phyloP scores from a whole-genome alignment of 305 asterid species.

The Fraxinus floribunda region DNA sequence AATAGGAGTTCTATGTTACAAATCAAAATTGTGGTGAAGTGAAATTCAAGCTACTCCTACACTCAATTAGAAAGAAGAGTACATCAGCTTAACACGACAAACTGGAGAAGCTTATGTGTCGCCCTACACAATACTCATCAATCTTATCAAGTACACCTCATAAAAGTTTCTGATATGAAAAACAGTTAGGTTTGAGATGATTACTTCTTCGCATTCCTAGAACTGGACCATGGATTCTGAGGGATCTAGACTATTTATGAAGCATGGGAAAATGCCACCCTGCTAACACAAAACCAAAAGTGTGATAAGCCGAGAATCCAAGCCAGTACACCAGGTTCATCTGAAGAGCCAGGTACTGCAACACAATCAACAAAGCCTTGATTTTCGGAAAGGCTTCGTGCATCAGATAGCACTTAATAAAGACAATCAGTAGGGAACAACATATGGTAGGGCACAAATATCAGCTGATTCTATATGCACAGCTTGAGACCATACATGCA shows the following conservation, averaged over 20 bases:
- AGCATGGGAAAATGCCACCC: not conserved
- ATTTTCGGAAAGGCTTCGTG: not conserved
- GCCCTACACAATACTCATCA: conserved; percentile 7
- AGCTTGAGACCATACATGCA: conserved; percentile 62
- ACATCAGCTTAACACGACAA: conserved; percentile 15
- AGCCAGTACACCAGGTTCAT: conserved; percentile 14
- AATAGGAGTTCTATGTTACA: conserved; percentile 42
- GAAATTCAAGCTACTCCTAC: conserved; percentile 24
- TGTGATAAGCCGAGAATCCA: not conserved
- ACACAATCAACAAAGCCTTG: not conserved
- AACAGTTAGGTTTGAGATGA: not conserved
- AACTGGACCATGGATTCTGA: not conserved
- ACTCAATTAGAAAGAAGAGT: conserved; percentile 24
- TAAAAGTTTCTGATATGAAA: not conserved
- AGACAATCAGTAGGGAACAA: conserved; percentile 62
- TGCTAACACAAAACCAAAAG: not conserved
- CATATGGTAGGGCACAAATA: conserved; percentile 67
- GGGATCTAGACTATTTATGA: not conserved
- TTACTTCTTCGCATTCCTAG: not conserved
- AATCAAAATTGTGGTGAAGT: conserved; percentile 43
- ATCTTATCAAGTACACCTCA: not conserved
- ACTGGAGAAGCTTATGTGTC: conserved; percentile 21
- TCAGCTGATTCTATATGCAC: conserved; percentile 57
- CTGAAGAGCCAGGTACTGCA: conserved; percentile 21
- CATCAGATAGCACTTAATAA: conserved; percentile 5